Base-by-base conservation (phyloP, 306 rosid species). In the Vicia faba region DNA sequence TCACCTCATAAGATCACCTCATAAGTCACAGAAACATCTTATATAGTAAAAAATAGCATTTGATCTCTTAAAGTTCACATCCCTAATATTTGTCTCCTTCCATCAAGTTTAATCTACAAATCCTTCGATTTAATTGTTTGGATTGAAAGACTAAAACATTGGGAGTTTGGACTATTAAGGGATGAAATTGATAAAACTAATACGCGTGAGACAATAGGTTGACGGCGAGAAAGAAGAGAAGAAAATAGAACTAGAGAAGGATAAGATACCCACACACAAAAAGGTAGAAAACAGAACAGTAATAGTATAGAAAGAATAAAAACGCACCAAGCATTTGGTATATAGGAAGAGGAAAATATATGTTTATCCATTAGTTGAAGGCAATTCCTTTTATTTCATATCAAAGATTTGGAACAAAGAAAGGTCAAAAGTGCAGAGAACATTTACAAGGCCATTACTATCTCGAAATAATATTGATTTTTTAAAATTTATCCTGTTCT, bases 11-110 rank as follows among this genome's bases (percentile, higher is more conserved):
- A 55, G 63, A 13, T 18, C 38, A 39, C 23, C 36, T 61, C 50
- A 2, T 51, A n/a, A n/a, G 48, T 68, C 12, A 59, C 44, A 58
- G n/a, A 48, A 49, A 14, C 13, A 26, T 36, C 62, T 58, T 57
- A 35, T 57, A 35, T 16, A 7, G 43, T 29, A 65, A 59, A 75
- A 75, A 48, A 9, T 53, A 64, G 36, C n/a, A 49, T 19, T 19
- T 19, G 56, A 18, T 9, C 28, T 18, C 13, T 49, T 49, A 8
- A 49, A 19, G n/a, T 49, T 49, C 56, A 18, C 56, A 49, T 49
- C 13, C 55, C 55, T 4, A 18, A 49, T 49, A 49, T 49, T 3
- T 49, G 26, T 49, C 12, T 8, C 55, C 55, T 11, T 19, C 25
- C 26, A 16, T 49, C 55, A 49, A 38, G 33, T 13, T 11, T 62